A percentile compares a stretch with the other conserved stretches of the same genome.
Evolutionary conservation across 2,329 filamentous ascomycete genomes (phyloP).

Genomic region (Beauveria bassiana): DNA sequence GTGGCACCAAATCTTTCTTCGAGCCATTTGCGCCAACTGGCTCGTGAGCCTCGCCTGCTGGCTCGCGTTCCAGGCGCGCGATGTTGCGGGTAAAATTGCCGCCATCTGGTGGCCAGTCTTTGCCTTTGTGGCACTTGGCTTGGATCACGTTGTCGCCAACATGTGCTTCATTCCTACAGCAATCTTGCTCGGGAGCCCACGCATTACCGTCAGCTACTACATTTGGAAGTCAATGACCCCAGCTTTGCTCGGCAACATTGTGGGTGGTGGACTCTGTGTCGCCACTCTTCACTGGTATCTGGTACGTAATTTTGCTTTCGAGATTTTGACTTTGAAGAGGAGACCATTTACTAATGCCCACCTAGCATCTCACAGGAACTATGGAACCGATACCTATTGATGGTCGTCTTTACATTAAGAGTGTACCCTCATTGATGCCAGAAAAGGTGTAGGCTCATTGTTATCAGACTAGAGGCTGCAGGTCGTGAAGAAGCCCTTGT

Average conservation of each 20-base stretch:
- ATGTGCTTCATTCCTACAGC: constrained; percentile 44
- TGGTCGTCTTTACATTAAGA: neutral
- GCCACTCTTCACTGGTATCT: constrained; percentile 26
- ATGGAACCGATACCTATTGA: neutral
- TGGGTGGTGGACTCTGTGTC: constrained; percentile 42
- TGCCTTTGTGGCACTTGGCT: constrained; percentile 41
- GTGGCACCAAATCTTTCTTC: constrained; percentile 44
- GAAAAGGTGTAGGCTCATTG: too few relatives aligned
- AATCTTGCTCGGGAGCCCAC: constrained; percentile 37
- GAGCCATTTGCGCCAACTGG: constrained; percentile 47
- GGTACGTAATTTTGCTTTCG: neutral
- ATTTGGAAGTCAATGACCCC: constrained; percentile 49
- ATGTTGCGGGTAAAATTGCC: constrained; percentile 42
- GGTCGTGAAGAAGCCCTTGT: too few relatives aligned
- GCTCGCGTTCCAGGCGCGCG: constrained; percentile 36
- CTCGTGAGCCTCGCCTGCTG: constrained; percentile 47
- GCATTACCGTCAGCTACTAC: constrained; percentile 38
- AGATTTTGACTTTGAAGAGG: too few relatives aligned
- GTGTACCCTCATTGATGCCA: too few relatives aligned
- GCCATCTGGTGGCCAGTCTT: constrained; percentile 48
- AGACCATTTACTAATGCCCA: neutral
- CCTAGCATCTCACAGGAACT: neutral
- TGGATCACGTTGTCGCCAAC: constrained; percentile 50
- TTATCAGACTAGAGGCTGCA: too few relatives aligned
- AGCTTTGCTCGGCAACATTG: constrained; percentile 40